Evolutionary conservation across 306 rosid species (phyloP).

Genomic region (Adenanthera pavonina): DNA sequence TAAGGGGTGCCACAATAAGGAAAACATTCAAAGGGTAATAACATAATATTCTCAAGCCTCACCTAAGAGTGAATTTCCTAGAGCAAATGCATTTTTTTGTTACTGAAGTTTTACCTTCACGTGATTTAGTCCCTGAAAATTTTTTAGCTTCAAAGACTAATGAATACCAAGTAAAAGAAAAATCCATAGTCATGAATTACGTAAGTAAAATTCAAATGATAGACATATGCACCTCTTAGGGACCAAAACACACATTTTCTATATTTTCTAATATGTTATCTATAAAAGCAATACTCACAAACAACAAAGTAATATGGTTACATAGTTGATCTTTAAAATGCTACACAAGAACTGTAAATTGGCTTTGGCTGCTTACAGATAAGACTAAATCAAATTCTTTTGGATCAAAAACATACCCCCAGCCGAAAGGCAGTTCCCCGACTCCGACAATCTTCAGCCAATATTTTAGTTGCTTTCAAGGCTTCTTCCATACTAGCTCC

Average conservation of each 20-base stretch:
- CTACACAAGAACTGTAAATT: background rate
- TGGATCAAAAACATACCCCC: conserved; percentile 65
- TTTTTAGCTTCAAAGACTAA: background rate
- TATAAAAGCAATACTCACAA: background rate
- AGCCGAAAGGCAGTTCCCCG: conserved; percentile 93
- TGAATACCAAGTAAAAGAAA: background rate
- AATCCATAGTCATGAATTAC: background rate
- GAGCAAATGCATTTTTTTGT: background rate
- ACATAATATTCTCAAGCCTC: background rate
- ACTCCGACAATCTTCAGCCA: conserved; percentile 88
- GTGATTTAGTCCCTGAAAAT: background rate
- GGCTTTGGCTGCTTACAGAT: background rate
- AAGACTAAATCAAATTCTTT: conserved; percentile 18
- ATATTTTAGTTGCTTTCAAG: conserved; percentile 75
- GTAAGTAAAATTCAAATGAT: background rate
- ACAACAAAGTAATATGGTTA: background rate
- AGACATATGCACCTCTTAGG: background rate
- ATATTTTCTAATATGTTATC: background rate
- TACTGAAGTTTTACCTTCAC: background rate
- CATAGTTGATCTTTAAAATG: conserved; percentile 11
- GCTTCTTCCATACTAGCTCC: conserved; percentile 93
- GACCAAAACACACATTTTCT: background rate
- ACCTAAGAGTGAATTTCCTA: background rate
- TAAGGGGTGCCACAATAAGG: background rate
- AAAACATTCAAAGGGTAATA: background rate